Percentiles rank a stretch among this genome's conserved stretches.
These are phyloP conservation scores for Pinus tabuliformis DNA, from an alignment of 75 land plant genomes.

Conservation along the genomic window DNA sequence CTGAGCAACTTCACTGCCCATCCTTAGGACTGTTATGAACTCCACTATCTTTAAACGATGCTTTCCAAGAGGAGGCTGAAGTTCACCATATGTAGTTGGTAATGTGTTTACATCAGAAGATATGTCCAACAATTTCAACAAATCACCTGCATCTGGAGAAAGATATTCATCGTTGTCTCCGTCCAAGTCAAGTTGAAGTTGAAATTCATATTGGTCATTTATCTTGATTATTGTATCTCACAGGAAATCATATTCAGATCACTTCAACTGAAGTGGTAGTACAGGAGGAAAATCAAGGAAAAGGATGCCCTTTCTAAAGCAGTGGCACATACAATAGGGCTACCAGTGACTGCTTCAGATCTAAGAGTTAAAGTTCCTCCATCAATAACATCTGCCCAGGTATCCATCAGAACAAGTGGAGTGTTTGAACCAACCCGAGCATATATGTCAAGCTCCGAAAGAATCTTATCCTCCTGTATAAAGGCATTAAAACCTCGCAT, in stretches of 20 bases:
- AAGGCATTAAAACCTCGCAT: conserved; percentile 69
- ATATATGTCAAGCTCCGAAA: conserved; percentile 61
- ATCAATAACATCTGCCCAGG: conserved; percentile 22
- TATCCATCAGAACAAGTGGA: conserved; percentile 52
- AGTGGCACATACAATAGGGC: conserved; percentile 62
- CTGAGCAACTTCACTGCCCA: conserved; percentile 79
- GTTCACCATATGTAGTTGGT: conserved; percentile 86
- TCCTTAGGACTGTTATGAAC: conserved; percentile 80
- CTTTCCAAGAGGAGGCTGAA: conserved; percentile 92
- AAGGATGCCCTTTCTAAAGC: conserved; percentile 23
- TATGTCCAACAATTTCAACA: conserved; percentile 74
- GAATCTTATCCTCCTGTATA: conserved; percentile 67
- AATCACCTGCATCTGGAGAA: conserved; percentile 38
- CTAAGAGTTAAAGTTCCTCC: conserved; percentile 35
- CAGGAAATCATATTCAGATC: too few species aligned
- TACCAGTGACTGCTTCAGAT: conserved; percentile 55
- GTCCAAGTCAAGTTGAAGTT: too few species aligned
- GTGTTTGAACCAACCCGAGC: conserved; percentile 68
- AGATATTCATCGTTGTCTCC: too few species aligned
- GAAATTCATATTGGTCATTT: too few species aligned
- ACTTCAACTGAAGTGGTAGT: too few species aligned
- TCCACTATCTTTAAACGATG: conserved; percentile 75
- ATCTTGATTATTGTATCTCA: too few species aligned
- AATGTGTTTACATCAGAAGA: conserved; percentile 52
- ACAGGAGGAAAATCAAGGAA: too few species aligned